phyloP scores from a whole-genome alignment of 345 rosid genomes.

The Mercurialis annua region DNA sequence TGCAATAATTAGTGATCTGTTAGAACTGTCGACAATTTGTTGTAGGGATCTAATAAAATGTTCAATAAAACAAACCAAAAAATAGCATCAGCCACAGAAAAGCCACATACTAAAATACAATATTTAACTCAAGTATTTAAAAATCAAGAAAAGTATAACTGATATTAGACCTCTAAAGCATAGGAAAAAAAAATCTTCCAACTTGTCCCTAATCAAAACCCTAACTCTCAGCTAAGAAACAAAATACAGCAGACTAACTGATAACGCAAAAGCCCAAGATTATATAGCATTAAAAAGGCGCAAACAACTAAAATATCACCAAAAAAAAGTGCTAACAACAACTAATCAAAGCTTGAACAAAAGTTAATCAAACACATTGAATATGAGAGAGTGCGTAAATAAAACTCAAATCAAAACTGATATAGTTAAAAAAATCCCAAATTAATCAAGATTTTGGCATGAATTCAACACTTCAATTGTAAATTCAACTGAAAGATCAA shows the following conservation, averaged over 20 bases:
- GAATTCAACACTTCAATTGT: conserved; percentile 12
- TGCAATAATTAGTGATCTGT: conserved; percentile 32
- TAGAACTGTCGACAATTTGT: conserved; percentile 40
- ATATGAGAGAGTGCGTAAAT: conserved; percentile 6
- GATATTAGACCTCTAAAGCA: background rate
- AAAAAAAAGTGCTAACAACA: background rate
- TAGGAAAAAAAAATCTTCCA: background rate
- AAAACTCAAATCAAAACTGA: conserved; percentile 16
- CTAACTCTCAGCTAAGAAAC: conserved; percentile 20
- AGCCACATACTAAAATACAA: background rate
- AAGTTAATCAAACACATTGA: conserved; percentile 20
- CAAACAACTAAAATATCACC: conserved; percentile 2
- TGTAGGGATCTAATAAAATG: conserved; percentile 39
- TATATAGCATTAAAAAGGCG: background rate
- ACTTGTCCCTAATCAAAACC: conserved; percentile 18
- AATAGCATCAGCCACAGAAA: conserved; percentile 22
- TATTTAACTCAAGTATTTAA: background rate
- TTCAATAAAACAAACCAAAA: conserved; percentile 28
- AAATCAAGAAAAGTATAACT: background rate
- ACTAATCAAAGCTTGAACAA: conserved; percentile 16
- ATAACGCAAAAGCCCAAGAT: conserved; percentile 12
- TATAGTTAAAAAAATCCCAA: conserved; percentile 4
- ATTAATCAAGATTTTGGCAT: conserved; percentile 16
- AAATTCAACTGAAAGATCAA: conserved; percentile 29
- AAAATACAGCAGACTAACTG: background rate